Evolutionary conservation across 2,329 filamentous ascomycete species (phyloP), one percentile per base, ranked within the genome.

Genomic region (Leptosphaerulina australis): DNA sequence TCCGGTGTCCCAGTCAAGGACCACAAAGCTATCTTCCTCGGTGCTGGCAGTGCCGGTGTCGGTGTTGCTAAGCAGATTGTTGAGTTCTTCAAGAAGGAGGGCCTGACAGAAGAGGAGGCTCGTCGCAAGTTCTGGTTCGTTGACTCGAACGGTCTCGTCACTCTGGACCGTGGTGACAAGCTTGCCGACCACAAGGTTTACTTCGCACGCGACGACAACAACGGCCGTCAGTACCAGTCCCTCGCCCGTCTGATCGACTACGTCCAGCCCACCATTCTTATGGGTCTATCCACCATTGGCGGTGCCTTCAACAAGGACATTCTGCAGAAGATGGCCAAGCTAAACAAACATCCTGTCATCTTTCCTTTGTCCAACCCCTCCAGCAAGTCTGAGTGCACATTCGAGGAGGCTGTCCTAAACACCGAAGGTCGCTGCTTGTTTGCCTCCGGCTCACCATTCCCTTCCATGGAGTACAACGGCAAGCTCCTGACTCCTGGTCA

Each of bases 51-150:
- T 53, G 94, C 94, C 26, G 94, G 94, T 79, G 91, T 96, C 35
- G 94, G 94, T 79, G 94, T 99, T 53, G 94, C 94, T 53, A 96
- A 96, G 81, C 94, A 97, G 79, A 88, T 99, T 58, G 91, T 96
- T 49, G 91, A 96, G 76, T 97, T 91, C 82, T 97, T 97, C 79
- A 91, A 92, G 67, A 90, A 90, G 63, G 90, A 92, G 64, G 94
- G 94, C 30, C 81, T 97, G 68, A 88, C 88, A 8, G 93, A 97
- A 75, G 85, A 91, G 65, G 87, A 90, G 58, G 94, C 94, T 48
- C 86, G 87, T 65, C 85, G 87, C 69, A 94, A 94, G 80, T 97
- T 99, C 83, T 97, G 88, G 85, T 89, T 99, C 37, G 92, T 97
- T 53, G 94, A 97, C 78, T 96, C 91, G 69, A 93, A 94, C 80